Evolutionary conservation across 1,284 basidiomycete species (phyloP), one percentile per base, ranked within the genome.

Genomic region (Trichosporon ovoides): DNA sequence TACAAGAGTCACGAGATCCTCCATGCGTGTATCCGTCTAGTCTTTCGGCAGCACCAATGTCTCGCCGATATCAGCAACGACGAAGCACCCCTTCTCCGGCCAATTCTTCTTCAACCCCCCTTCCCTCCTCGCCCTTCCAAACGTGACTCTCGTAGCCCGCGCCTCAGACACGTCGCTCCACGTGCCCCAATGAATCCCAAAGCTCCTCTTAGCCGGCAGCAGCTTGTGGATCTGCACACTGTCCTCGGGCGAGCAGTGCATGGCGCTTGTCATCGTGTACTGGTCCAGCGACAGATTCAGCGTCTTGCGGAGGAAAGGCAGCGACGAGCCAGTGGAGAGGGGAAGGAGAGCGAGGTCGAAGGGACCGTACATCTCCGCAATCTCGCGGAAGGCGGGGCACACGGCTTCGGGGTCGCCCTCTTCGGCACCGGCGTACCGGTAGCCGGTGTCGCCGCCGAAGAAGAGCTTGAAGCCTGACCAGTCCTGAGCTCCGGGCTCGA

Each of bases 101-200:
- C 74, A 76, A 4, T 58, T 46, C 35, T 56, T 54, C 14, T 68
- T 63, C 5, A 77, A 65, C 1, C 64, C 66, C 7, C 62, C 49
- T 18, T 61, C 38, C 38, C 73, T 54, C 10, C 74, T 61, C 4
- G 61, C 70, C 7, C 72, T 57, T 3, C 71, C 75, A 67, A 78
- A 77, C 38, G 75, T 74, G 13, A 74, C 72, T n/a, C 75, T 52
- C n/a, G 68, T 70, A 1, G 74, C 76, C 36, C 76, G 60, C 9
- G 70, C 66, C 61, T 78, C 76, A n/a, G 74, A 68, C 5, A 59
- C 60, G 55, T 76, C 74, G 56, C 73, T 76, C 58, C 77, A 77
- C 12, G 76, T 78, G n/a, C 75, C 75, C 71, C 76, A 77, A 61
- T 78, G 76, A 19, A 78, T 73, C 7, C 72, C 76, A 22, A 78